Conservation (phyloP, 768 basidiomycete genomes). For the Brasilioporus rufonigricans region DNA sequence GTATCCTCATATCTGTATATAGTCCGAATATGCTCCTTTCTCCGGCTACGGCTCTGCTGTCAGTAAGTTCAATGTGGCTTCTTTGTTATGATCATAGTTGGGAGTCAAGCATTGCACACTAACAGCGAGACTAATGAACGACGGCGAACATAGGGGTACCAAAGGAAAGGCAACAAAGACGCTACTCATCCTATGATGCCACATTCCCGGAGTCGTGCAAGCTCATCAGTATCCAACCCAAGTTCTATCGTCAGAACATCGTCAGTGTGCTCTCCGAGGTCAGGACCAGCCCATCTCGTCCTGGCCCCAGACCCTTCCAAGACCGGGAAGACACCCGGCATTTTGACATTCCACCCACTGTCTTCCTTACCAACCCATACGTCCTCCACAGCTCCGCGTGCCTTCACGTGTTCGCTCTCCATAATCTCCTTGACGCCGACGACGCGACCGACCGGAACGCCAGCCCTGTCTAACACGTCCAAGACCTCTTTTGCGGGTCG, state of each 20-base stretch:
- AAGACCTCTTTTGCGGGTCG: constrained; percentile 54
- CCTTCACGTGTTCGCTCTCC: constrained; percentile 52
- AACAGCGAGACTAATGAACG: neutral
- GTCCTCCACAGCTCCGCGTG: constrained; percentile 56
- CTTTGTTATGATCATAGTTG: constrained; percentile 37
- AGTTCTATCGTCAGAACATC: constrained; percentile 46
- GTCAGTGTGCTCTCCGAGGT: constrained; percentile 60
- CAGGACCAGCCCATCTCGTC: constrained; percentile 68
- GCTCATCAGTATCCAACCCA: constrained; percentile 36
- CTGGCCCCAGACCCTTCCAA: constrained; percentile 56
- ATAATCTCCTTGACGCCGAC: constrained; percentile 62
- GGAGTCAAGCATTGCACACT: neutral
- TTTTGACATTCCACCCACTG: constrained; percentile 61
- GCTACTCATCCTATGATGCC: constrained; percentile 38
- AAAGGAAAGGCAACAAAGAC: neutral
- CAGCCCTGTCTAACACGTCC: constrained; percentile 44
- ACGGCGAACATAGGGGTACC: neutral
- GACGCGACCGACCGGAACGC: constrained; percentile 66
- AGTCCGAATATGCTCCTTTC: no score
- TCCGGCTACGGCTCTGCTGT: constrained; percentile 32
- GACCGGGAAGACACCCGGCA: constrained; percentile 63
- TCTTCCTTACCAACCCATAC: constrained; percentile 47
- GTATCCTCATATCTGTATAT: no score
- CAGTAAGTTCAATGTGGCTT: constrained; percentile 34
- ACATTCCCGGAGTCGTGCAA: constrained; percentile 38